Base-by-base conservation (phyloP, 345 rosid genomes). In the Lagerstroemia speciosa region DNA sequence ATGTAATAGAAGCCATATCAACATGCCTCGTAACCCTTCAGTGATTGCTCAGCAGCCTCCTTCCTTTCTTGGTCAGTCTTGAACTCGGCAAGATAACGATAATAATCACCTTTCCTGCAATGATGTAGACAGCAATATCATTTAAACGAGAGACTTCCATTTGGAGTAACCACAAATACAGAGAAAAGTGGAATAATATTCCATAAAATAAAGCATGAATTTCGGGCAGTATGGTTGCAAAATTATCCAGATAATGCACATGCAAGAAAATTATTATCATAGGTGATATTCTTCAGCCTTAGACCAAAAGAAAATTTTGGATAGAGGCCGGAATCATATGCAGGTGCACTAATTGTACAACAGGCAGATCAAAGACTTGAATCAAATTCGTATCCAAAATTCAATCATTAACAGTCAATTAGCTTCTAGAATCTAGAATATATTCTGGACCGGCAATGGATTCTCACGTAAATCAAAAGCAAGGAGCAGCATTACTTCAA, bases 11-110 rank as follows among this genome's bases (percentile, higher is more conserved):
- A 52, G 26, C 26, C 31, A 73, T 33, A 29, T 7, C 11, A 75
- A 67, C 76, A 69, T 81, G 78, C 98, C 93, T 91, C 99, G 52
- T 94, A 94, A 80, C 92, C 95, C 67, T 70, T 70, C 62, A 70
- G 58, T 22, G 73, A 70, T 46, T 70, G 73, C 67, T 70, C 73
- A 15, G 73, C 38, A 30, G 73, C 73, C 62, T 70, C 73, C 66
- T 70, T 70, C 73, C 61, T 70, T 10, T 70, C 73, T 34, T 70
- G 67, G 31, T 70, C 67, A 45, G 67, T 62, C 73, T 70, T 70
- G 73, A 70, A 70, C 73, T 70, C 73, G 40, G 73, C 73, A 46
- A 70, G 73, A 48, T 70, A 70, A 24, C 73, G 67, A 37, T 41
- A 70, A 26, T 70, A 70, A 52, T 70, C 73, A 12, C 73, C 73